Evolutionary conservation across 2,329 filamentous ascomycete genomes (phyloP).

Genomic region (Metarhizium robertsii): DNA sequence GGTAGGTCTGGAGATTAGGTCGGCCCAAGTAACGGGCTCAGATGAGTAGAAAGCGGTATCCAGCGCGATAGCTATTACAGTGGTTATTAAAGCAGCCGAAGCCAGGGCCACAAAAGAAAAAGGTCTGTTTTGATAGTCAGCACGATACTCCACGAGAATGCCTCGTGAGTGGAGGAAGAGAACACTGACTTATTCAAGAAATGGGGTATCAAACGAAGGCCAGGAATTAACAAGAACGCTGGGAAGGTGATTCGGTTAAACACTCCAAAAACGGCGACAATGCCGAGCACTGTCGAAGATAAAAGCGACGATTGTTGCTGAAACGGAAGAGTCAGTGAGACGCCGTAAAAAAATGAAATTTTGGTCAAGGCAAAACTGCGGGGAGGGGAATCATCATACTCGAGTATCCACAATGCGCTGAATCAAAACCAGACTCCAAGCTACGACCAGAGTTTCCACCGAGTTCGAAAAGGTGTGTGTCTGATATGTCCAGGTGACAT

Average conservation of each 20-base stretch:
- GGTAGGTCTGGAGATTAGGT: conserved; percentile 54
- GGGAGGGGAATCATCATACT: conserved; percentile 34
- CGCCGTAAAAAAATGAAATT: neutral
- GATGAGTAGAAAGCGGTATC: conserved; percentile 78
- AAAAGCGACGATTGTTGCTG: conserved; percentile 68
- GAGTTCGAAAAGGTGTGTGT: conserved; percentile 98
- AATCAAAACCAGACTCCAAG: conserved; percentile 89
- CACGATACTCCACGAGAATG: neutral
- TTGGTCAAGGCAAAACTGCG: conserved; percentile 8
- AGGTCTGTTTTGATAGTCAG: conserved; percentile 33
- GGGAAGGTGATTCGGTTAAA: conserved; percentile 98
- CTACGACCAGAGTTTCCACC: conserved; percentile 83
- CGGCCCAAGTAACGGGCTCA: conserved; percentile 53
- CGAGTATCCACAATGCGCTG: conserved; percentile 73
- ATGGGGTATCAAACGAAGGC: conserved; percentile 74
- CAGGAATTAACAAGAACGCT: conserved; percentile 80
- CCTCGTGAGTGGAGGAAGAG: neutral
- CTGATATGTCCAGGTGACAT: conserved; percentile 98
- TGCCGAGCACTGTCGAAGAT: conserved; percentile 68
- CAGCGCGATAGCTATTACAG: conserved; percentile 63
- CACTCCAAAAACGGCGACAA: conserved; percentile 73
- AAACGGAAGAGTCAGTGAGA: neutral
- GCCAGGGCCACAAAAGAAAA: conserved; percentile 54
- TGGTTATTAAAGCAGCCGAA: conserved; percentile 56
- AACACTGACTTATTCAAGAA: conserved; percentile 65